These are phyloP conservation scores for Mycena floridula DNA, from an alignment of 768 basidiomycete species.

Conservation along the genomic window DNA sequence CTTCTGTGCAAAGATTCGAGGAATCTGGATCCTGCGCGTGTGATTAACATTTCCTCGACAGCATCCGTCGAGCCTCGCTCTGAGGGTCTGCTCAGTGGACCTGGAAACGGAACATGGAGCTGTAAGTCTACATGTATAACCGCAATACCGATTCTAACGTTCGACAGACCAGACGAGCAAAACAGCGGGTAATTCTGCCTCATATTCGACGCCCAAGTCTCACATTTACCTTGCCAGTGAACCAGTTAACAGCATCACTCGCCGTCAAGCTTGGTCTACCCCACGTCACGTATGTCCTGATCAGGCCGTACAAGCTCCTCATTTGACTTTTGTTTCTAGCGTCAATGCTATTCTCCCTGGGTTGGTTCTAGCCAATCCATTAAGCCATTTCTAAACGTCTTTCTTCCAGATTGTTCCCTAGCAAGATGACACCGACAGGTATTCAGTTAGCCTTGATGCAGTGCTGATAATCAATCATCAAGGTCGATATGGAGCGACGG, in stretches of 20 bases:
- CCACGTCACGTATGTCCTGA: constrained; percentile 56
- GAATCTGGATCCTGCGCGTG: constrained; percentile 59
- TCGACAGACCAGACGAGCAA: constrained; percentile 75
- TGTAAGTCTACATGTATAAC: constrained; percentile 44
- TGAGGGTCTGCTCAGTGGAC: constrained; percentile 43
- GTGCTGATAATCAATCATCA: constrained; percentile 60
- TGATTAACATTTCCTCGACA: constrained; percentile 80
- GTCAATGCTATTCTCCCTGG: constrained; percentile 85
- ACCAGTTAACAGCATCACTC: constrained; percentile 71
- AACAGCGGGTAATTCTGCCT: constrained; percentile 51
- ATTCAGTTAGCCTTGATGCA: constrained; percentile 42
- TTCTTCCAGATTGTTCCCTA: constrained; percentile 64
- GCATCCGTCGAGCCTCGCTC: constrained; percentile 48
- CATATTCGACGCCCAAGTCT: neutral
- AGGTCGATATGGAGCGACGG: constrained; percentile 61
- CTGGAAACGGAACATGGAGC: constrained; percentile 68
- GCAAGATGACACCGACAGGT: constrained; percentile 79
- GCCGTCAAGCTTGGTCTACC: constrained; percentile 56
- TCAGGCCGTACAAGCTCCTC: neutral
- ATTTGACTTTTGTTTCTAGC: constrained; percentile 24
- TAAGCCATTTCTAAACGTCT: neutral
- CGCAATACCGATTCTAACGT: neutral
- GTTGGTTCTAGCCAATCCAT: constrained; percentile 36
- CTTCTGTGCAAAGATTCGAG: constrained; percentile 62
- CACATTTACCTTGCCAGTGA: constrained; percentile 32